Evolutionary conservation across 2,329 filamentous ascomycete genomes (phyloP), one percentile per base, ranked within the genome.

Genomic region (Colletotrichum euphorbiae): DNA sequence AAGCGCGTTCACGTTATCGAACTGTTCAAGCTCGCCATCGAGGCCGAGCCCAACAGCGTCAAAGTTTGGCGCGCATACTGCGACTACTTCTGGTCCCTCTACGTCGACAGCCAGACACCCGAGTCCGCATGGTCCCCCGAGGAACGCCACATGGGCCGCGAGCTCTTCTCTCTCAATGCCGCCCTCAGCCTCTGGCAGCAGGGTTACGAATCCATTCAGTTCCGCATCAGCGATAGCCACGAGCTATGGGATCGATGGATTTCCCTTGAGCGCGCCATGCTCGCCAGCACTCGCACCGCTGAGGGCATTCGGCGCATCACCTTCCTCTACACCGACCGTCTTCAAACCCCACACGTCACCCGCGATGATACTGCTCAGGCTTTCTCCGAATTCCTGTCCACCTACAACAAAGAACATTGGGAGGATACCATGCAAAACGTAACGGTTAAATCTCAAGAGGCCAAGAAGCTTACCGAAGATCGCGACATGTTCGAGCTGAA

Each of bases 171-270:
- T 6, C 86, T 91, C 70, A 87, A 90, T 38, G 80, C 86, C 52
- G 87, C 92, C 51, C 80, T 93, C 61, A 86, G 88, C 61, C 84
- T 93, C 1, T 93, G 93, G 86, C 87, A 90, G 75, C 85, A 92
- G 73, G 93, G 88, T 40, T 89, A 92, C 72, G 85, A 90, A 69
- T 87, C 89, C 46, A 92, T 92, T 60, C 88, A 90, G 75, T 93
- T 90, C 78, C 90, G 92, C 69, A 82, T 96, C 66, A 87, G 87
- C 75, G 91, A 94, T 76, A 95, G 93, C 75, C 90, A 94, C 75
- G 79, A 89, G 64, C 85, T 96, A 11, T 97, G 93, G 93, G 88
- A 94, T 75, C 89, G 90, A 71, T 95, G 92, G 85, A 84, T 93
- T 48, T 88, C 90, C 61, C 85, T 93, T 52, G 85, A 94, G 76